Base-by-base conservation (phyloP, 2,329 filamentous ascomycete genomes). In the Beauveria rudraprayagi region DNA sequence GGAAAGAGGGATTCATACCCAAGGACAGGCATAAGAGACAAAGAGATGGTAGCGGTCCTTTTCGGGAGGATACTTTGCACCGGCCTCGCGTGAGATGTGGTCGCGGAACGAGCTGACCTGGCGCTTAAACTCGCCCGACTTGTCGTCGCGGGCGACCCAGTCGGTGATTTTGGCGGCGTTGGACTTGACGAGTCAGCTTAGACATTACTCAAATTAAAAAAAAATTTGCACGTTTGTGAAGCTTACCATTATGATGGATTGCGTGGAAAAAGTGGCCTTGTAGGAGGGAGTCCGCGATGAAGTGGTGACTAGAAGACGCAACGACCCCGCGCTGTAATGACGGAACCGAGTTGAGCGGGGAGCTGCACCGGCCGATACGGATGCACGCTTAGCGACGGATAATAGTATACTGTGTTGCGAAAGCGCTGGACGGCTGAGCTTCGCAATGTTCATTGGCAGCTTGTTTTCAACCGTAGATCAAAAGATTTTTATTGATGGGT, bases 31-130 rank as follows among this genome's bases (percentile, higher is more conserved):
- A 75, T 96, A 96, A 69, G 89, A 93, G 66, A 96, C 88, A 72
- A 93, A 99, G 68, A 99, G 85, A 76, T 99, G 94, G 73, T 99
- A 99, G 61, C 94, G 83, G 58, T 83, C 91, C 76, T 90, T 91
- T 76, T 97, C 93, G 1, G 91, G 83, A 5, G 91, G 89, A 67
- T 92, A 97, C 72, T 87, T 77, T 5, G 90, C 88, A 47, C 83
- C 87, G 1, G 84, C 75, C 67, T 90, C 84, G 64, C 81, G 83
- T 37, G 89, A 91, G 73, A 96, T 89, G 74, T 79, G 90, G 73
- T 89, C 84, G 62, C 94, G 86, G 77, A 97, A 97, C 60, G 85
- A 82, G 63, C 90, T 94, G 64, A 82, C 81, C 73, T 92, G 90
- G 64, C 93, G 88, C 78, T 96, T 96, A 82, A 96, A 97, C 76